Base-by-base conservation (phyloP, 2,329 filamentous ascomycete genomes). In the Alternaria rosae region DNA sequence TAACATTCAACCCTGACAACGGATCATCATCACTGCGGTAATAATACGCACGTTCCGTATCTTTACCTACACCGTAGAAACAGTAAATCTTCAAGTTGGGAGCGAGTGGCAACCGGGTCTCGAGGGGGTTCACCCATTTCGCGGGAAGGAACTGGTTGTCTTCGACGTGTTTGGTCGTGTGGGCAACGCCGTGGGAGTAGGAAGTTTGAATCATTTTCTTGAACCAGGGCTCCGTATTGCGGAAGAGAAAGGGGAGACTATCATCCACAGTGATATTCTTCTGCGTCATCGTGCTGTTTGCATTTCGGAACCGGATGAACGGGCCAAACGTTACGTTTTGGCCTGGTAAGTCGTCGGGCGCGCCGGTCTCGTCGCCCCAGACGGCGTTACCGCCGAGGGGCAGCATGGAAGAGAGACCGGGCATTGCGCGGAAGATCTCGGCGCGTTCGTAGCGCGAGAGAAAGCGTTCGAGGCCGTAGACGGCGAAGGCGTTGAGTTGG, bases 381-480 rank as follows among this genome's bases (percentile, higher is more conserved):
- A 99, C 89, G 0, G 91, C 91, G 61, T 97, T 89, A 23, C 95
- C 95, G 32, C 95, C 95, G 45, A 97, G 92, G 6, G 95, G 95
- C 1, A 99, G 86, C 95, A 99, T 99, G 50, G 92, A 95, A 7
- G 92, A 96, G 62, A 97, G 92, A 7, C 95, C 95, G 0, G 95
- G 95, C 94, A 99, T 98, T 45, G 93, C 92, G 54, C 95, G 89
- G 83, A 99, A 97, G 44, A 99, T 90, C 74, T 98, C 93, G 0
- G 92, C 93, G 54, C 95, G 88, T 78, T 99, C 95, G 67, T 94
- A 90, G 72, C 91, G 92, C 71, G 90, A 94, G 48, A 99, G 84
- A 77, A 99, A 99, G 76, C 95, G 97, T 79, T 99, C 95, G 10
- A 99, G 86, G 0, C 95, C 95, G 73, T 98, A 98, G 1, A 99